phyloP scores from a whole-genome alignment of 2,329 filamentous ascomycete genomes.

The Dothideomycetidae sp. region DNA sequence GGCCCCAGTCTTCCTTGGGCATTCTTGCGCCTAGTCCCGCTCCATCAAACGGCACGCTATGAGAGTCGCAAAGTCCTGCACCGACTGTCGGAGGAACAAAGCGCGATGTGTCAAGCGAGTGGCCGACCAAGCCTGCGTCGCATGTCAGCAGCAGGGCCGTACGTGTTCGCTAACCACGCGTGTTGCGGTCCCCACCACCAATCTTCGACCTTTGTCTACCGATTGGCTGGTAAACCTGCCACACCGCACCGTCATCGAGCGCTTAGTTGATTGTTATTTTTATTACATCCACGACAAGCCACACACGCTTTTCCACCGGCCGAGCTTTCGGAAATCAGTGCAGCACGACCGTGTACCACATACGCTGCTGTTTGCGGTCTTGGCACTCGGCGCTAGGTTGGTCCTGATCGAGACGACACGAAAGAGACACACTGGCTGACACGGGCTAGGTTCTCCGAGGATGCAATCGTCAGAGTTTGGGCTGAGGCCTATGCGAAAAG shows the following conservation, averaged over 20 bases:
- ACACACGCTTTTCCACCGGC: slow-evolving; percentile 1
- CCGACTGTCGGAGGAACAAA: not conserved
- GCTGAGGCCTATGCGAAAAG: not conserved
- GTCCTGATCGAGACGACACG: not conserved
- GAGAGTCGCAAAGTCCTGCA: not conserved
- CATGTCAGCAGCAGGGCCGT: not conserved
- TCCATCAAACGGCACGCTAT: no score
- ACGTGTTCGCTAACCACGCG: not conserved
- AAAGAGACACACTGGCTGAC: not conserved
- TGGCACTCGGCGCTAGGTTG: not conserved
- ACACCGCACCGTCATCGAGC: not conserved
- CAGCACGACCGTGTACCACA: not conserved
- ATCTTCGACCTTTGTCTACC: no score
- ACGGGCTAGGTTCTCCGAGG: not conserved
- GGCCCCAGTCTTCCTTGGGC: no score
- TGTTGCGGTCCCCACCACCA: no score
- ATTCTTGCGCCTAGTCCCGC: no score
- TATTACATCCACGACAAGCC: slow-evolving; percentile 3
- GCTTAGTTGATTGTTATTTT: slow-evolving; percentile 1
- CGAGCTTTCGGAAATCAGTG: not conserved
- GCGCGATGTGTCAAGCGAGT: not conserved
- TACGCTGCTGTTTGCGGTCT: not conserved
- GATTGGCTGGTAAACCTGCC: no score
- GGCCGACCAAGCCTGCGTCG: not conserved
- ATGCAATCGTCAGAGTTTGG: not conserved